phyloP scores from a whole-genome alignment of 2,329 filamentous ascomycete species.

The Epichloe amarillans region DNA sequence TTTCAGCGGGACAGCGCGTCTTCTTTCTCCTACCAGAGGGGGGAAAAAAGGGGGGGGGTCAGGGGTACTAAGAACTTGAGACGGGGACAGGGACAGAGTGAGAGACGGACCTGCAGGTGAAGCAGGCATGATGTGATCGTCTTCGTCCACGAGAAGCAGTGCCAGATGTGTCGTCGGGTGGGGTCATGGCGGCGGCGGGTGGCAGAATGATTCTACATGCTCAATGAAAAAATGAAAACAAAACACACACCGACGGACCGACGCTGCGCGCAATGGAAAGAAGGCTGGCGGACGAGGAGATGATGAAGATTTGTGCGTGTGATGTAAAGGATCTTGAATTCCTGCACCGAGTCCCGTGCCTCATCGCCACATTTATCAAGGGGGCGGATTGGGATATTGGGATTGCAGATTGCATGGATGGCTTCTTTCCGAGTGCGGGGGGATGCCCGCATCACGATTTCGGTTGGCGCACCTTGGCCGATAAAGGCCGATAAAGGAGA shows the following conservation, averaged over 20 bases:
- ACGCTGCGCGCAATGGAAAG: background rate
- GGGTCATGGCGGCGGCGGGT: slow-evolving; percentile 17
- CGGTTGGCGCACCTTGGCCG: background rate
- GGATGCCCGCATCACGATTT: background rate
- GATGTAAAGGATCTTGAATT: background rate
- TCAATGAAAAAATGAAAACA: background rate
- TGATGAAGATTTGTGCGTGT: background rate
- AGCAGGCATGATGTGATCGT: slow-evolving; percentile 28
- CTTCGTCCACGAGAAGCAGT: slow-evolving; percentile 20
- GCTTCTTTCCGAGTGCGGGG: slow-evolving; percentile 1
- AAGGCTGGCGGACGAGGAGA: background rate
- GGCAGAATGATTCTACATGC: background rate
- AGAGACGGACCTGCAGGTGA: slow-evolving; percentile 31
- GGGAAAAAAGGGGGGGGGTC: too few species aligned
- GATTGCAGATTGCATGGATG: background rate
- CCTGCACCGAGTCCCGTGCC: background rate
- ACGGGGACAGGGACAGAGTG: background rate
- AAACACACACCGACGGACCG: background rate
- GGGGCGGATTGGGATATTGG: too few species aligned
- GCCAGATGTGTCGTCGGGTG: slow-evolving; percentile 15
- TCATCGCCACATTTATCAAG: slow-evolving; percentile 2
- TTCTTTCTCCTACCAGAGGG: slow-evolving; percentile 28
- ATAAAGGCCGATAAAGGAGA: slow-evolving; percentile 6
- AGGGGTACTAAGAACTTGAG: background rate
- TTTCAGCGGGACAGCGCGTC: slow-evolving; percentile 37